These are phyloP conservation scores for Neurospora terricola DNA, from an alignment of 495 filamentous ascomycete species.

Conservation along the genomic window DNA sequence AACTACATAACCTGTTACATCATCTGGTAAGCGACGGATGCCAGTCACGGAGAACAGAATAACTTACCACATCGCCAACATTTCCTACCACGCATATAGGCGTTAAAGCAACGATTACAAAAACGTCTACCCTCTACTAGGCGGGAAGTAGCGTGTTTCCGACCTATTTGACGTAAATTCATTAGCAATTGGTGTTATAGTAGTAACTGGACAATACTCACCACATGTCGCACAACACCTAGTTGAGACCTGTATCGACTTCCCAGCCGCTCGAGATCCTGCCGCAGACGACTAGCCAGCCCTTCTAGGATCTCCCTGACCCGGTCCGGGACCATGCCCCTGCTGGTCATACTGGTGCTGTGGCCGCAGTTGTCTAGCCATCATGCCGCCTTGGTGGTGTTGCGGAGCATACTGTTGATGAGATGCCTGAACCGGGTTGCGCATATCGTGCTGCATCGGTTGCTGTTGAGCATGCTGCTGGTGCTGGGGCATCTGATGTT, in stretches of 20 bases:
- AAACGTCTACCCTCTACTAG: background rate
- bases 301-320: constrained; percentile 1
- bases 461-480: constrained; percentile 5
- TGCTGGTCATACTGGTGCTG: constrained; percentile 17
- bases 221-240: background rate
- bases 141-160: too few relatives aligned
- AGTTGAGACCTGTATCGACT: background rate
- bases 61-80: background rate
- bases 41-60: background rate
- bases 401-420: constrained; percentile 1
- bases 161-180: background rate
- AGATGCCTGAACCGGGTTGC: background rate
- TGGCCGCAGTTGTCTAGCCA: constrained; percentile 26
- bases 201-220: background rate
- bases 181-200: background rate
- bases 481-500: background rate
- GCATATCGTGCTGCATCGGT: constrained; percentile 12
- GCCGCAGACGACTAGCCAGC: background rate
- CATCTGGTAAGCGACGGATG: background rate
- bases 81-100: background rate
- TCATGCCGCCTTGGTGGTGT: constrained; percentile 11
- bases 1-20: background rate
- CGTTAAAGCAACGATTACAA: background rate
- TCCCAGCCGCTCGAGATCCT: background rate
- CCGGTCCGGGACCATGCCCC: background rate